Evolutionary conservation across 345 rosid genomes (phyloP).

Genomic region (Sonneratia caseolaris): DNA sequence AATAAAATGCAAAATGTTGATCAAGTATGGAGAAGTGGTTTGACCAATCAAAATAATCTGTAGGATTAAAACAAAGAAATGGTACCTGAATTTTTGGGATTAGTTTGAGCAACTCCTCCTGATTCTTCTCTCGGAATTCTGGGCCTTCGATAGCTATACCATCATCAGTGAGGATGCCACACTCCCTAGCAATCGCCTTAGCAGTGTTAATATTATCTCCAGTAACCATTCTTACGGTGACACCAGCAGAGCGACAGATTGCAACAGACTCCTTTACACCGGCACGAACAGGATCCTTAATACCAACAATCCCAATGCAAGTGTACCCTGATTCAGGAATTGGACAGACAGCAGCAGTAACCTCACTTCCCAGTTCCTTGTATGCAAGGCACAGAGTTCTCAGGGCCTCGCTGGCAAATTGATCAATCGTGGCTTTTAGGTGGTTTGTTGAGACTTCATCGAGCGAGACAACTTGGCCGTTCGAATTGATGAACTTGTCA

Average conservation of each 20-base stretch:
- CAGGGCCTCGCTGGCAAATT: constrained; percentile 81
- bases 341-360: constrained; percentile 39
- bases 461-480: constrained; percentile 64
- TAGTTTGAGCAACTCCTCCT: constrained; percentile 53
- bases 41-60: background rate
- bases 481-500: constrained; percentile 55
- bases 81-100: constrained; percentile 91
- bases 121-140: constrained; percentile 65
- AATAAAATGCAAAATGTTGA: background rate
- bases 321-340: constrained; percentile 62
- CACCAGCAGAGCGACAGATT: constrained; percentile 76
- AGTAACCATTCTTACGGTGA: constrained; percentile 90
- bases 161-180: constrained; percentile 83
- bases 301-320: constrained; percentile 80
- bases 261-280: constrained; percentile 91
- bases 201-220: constrained; percentile 95
- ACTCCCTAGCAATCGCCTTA: constrained; percentile 86
- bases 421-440: constrained; percentile 56
- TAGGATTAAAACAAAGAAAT: background rate
- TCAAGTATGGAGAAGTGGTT: background rate
- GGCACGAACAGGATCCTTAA: constrained; percentile 91
- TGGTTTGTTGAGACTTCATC: constrained; percentile 47
- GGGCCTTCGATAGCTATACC: constrained; percentile 90
- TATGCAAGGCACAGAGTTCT: constrained; percentile 83
- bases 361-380: constrained; percentile 44